Evolutionary conservation across 2,329 filamentous ascomycete species (phyloP).

Genomic region (Lachnum nothofagi): DNA sequence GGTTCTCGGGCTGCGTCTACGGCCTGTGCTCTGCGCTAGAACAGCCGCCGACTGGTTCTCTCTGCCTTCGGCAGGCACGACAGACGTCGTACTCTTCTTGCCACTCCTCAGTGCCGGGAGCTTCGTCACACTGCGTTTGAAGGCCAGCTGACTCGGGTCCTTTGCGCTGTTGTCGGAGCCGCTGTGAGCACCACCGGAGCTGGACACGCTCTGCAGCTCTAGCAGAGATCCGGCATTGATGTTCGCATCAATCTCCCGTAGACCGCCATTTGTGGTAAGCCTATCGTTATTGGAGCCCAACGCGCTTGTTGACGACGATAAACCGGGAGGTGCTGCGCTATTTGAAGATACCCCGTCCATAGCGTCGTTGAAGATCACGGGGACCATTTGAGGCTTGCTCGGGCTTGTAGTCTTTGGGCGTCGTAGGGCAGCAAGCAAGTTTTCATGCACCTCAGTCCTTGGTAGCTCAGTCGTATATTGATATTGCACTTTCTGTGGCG

Average conservation of each 20-base stretch:
- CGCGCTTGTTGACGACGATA: constrained; percentile 7
- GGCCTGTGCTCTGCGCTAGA: constrained; percentile 27
- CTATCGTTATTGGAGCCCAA: constrained; percentile 17
- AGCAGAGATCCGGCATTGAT: constrained; percentile 37
- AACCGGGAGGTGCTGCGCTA: constrained; percentile 15
- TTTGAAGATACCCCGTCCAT: constrained; percentile 6
- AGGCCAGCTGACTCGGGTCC: constrained; percentile 16
- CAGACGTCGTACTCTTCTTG: constrained; percentile 33
- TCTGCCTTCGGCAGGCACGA: constrained; percentile 39
- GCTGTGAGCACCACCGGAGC: not conserved
- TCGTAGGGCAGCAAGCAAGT: constrained; percentile 47
- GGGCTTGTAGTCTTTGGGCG: constrained; percentile 32
- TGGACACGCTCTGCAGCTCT: constrained; percentile 12
- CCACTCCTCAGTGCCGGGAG: constrained; percentile 38
- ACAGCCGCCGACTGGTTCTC: constrained; percentile 35
- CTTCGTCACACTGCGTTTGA: constrained; percentile 33
- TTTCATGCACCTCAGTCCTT: constrained; percentile 61
- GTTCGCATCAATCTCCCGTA: constrained; percentile 46
- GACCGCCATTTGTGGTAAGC: constrained; percentile 36
- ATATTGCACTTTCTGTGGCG: constrained; percentile 76
- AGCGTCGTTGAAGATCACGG: constrained; percentile 32
- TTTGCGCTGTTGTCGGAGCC: constrained; percentile 2
- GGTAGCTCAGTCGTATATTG: constrained; percentile 75
- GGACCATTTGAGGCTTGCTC: constrained; percentile 31
- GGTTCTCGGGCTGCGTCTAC: constrained; percentile 30